Percentiles rank a stretch among this genome's conserved stretches.
Conservation (phyloP, 2,329 filamentous ascomycete genomes). For the Cercospora sp. region DNA sequence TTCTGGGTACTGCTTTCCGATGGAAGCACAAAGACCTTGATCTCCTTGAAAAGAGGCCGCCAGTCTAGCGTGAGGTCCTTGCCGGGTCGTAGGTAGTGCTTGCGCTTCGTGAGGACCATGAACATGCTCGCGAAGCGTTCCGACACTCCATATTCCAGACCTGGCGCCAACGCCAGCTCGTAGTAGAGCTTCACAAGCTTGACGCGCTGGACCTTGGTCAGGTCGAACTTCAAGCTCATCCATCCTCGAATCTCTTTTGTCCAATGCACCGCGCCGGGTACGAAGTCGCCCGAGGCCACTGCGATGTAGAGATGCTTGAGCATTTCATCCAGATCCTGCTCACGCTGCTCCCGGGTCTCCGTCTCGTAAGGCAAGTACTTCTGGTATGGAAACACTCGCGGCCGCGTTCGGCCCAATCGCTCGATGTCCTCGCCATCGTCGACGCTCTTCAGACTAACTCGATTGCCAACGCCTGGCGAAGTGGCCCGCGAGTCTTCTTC, state of each 20-base stretch:
- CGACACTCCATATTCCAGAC: constrained; percentile 75
- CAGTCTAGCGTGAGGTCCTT: constrained; percentile 92
- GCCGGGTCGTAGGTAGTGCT: constrained; percentile 88
- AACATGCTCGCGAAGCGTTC: constrained; percentile 98
- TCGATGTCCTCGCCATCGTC: constrained; percentile 49
- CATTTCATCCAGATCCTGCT: constrained; percentile 80
- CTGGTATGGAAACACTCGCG: constrained; percentile 91
- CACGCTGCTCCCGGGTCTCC: constrained; percentile 75
- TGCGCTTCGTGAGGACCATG: constrained; percentile 93
- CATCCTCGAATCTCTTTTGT: constrained; percentile 93
- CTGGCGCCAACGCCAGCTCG: constrained; percentile 85
- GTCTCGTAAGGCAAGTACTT: constrained; percentile 84
- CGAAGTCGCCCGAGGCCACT: constrained; percentile 89
- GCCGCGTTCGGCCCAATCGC: constrained; percentile 68
- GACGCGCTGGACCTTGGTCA: constrained; percentile 78
- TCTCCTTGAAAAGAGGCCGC: constrained; percentile 87
- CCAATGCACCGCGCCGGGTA: constrained; percentile 92
- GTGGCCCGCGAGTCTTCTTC: constrained; percentile 82
- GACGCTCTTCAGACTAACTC: constrained; percentile 24
- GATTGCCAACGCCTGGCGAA: constrained; percentile 69
- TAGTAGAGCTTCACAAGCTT: constrained; percentile 91
- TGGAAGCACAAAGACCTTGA: constrained; percentile 87
- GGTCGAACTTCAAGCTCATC: constrained; percentile 96
- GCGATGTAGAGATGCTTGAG: constrained; percentile 92
- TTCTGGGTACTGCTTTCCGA: constrained; percentile 72